Evolutionary conservation across 306 rosid genomes (phyloP).

Genomic region (Ormosia emarginata): DNA sequence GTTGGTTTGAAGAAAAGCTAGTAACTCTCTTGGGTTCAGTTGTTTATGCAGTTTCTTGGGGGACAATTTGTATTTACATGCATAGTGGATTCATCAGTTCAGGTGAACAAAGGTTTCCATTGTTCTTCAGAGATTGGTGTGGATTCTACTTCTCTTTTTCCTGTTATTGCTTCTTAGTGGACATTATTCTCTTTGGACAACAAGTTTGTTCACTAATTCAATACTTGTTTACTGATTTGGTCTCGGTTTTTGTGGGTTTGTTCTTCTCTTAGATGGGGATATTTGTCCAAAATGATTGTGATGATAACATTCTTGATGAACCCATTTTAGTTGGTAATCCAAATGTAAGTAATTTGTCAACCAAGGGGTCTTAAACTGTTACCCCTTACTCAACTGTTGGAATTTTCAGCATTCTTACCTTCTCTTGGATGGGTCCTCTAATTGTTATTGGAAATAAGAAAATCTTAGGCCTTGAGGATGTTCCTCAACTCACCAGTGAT

Average conservation of each 20-base stretch:
- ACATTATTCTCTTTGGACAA: too few species aligned
- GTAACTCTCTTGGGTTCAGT: too few species aligned
- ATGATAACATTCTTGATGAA: background rate
- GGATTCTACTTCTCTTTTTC: too few species aligned
- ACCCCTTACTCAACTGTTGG: constrained; percentile 34
- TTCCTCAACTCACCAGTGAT: constrained; percentile 16
- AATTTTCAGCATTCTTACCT: constrained; percentile 20
- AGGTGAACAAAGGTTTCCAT: too few species aligned
- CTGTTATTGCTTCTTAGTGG: too few species aligned
- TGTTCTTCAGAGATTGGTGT: too few species aligned
- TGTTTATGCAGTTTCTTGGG: too few species aligned
- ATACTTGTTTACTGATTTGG: background rate
- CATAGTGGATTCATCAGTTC: too few species aligned
- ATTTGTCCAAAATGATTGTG: background rate
- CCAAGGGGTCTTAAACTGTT: constrained; percentile 14
- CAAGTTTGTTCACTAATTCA: background rate
- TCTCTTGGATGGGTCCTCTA: constrained; percentile 29
- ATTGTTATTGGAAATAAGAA: constrained; percentile 21
- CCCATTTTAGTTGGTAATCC: background rate
- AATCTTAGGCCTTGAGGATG: constrained; percentile 26
- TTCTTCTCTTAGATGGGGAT: constrained; percentile 8
- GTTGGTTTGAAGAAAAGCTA: too few species aligned
- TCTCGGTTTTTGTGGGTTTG: constrained; percentile 1
- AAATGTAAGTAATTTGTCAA: background rate
- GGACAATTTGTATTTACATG: too few species aligned